These are phyloP conservation scores for Austroboletus novae-zelandiae DNA, from an alignment of 1,284 basidiomycete species.

Conservation along the genomic window DNA sequence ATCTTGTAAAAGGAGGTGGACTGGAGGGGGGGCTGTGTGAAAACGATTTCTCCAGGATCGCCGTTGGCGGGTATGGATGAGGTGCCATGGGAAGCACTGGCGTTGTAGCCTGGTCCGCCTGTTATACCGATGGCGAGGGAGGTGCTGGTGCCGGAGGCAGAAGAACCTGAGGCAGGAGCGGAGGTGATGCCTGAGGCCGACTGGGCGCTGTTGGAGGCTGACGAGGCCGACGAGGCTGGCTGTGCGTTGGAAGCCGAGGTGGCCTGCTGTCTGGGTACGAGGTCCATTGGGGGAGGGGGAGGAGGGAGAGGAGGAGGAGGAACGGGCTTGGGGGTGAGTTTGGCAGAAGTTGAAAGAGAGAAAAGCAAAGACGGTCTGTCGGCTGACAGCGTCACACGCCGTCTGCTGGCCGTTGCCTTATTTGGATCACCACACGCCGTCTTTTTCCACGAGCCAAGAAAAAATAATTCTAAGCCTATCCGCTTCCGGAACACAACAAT, in stretches of 20 bases:
- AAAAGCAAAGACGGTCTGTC: not conserved
- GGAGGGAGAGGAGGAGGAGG: not conserved
- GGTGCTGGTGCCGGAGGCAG: constrained; percentile 3
- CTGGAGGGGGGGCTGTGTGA: constrained; percentile 78
- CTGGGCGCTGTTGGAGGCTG: constrained; percentile 7
- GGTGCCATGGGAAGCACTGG: constrained; percentile 20
- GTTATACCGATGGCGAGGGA: constrained; percentile 21
- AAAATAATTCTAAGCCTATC: too few relatives aligned
- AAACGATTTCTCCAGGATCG: constrained; percentile 63
- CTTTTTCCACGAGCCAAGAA: not conserved
- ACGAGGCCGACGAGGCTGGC: constrained; percentile 8
- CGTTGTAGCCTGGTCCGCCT: constrained; percentile 20
- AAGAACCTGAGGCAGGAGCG: constrained; percentile 2
- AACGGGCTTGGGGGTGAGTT: not conserved
- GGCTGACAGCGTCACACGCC: not conserved
- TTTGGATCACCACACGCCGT: not conserved
- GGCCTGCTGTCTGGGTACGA: constrained; percentile 23
- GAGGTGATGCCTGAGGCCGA: constrained; percentile 2
- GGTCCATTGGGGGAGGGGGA: constrained; percentile 11
- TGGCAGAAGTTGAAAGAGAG: not conserved
- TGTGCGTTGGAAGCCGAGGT: not conserved
- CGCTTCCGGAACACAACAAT: too few relatives aligned
- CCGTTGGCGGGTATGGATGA: constrained; percentile 52
- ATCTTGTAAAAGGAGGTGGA: constrained; percentile 90
- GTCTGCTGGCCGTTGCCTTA: not conserved